phyloP scores from a whole-genome alignment of 768 basidiomycete genomes.

The Jaapia argillacea region DNA sequence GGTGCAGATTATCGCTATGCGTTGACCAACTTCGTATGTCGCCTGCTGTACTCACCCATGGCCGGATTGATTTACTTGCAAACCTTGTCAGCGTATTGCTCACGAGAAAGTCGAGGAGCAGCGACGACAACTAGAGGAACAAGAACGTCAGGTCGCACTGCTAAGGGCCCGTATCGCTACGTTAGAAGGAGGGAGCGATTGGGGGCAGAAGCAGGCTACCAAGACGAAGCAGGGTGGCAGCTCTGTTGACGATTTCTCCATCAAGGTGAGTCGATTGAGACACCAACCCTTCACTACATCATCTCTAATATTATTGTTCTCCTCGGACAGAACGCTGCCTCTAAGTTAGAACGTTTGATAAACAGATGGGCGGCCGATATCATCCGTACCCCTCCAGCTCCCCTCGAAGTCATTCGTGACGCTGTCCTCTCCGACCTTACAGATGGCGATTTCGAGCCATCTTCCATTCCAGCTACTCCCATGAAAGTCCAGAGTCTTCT shows the following conservation, averaged over 20 bases:
- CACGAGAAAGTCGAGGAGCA: conserved; percentile 87
- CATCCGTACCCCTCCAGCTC: conserved; percentile 44
- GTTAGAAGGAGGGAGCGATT: conserved; percentile 55
- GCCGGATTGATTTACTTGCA: background rate
- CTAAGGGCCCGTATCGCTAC: conserved; percentile 61
- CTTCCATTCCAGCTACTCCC: conserved; percentile 21
- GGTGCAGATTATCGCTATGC: conserved; percentile 77
- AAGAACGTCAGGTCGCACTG: conserved; percentile 72
- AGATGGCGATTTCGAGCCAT: conserved; percentile 37
- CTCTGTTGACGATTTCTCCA: conserved; percentile 81
- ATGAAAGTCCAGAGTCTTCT: conserved; percentile 76
- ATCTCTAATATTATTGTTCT: background rate
- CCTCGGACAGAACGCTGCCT: conserved; percentile 57
- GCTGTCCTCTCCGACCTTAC: conserved; percentile 53
- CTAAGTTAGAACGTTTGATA: conserved; percentile 71
- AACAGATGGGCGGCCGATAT: conserved; percentile 84
- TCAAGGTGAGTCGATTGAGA: conserved; percentile 45
- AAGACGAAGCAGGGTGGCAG: conserved; percentile 35
- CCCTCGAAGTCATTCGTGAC: conserved; percentile 41
- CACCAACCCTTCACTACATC: background rate
- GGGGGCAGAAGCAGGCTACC: conserved; percentile 17
- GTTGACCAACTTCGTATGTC: conserved; percentile 67
- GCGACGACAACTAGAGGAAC: conserved; percentile 67
- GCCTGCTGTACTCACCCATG: conserved; percentile 1
- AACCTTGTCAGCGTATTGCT: conserved; percentile 53